Evolutionary conservation across 108 stramenopile genomes (phyloP), one percentile per base, ranked within the genome.

Genomic region (Cyclostephanos invisitatus): DNA sequence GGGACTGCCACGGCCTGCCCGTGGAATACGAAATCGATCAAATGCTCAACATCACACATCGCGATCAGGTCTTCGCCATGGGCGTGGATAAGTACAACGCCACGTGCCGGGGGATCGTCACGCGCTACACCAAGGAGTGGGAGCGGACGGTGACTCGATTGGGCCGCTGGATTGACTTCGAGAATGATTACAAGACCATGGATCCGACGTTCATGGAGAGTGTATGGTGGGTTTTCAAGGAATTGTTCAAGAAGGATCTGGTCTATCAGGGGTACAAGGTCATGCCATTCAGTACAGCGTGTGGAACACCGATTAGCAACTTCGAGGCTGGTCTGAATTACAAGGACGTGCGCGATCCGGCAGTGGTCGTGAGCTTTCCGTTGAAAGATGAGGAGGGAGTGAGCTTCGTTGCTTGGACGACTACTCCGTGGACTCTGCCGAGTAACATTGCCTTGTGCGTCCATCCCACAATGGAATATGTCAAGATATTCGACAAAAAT

Each of bases 111-210:
- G 67, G 85, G 49, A 99, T 99, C 70, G 99, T 99, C 9, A 91
- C 80, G 22, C 82, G 99, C 27, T 99, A 99, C 80, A 96, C 96
- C 9, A 84, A 89, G 63, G 99, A 99, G 89, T 99, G 99, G 99
- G 96, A 98, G 81, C 60, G 70, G 50, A 96, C 96, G 17, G 91
- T 99, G 24, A 97, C 91, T 32, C 83, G 99, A 21, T 70, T 99
- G 68, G 99, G 99, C 20, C 82, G 99, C 24, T 99, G 99, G 99
- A 98, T 99, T 75, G 99, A 99, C 78, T 99, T 99, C 80, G 78
- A 97, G 73, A 98, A 98, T 76, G 99, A 98, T 83, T 99, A 99
- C 85, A 98, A 98, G 84, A 99, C 99, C 21, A 96, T 99, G 97
- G 96, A 99, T 80, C 86, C 96, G 0, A 79, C 82, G 29, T 99